phyloP scores from a whole-genome alignment of 257 asterid genomes.

The Solanum habrochaites region DNA sequence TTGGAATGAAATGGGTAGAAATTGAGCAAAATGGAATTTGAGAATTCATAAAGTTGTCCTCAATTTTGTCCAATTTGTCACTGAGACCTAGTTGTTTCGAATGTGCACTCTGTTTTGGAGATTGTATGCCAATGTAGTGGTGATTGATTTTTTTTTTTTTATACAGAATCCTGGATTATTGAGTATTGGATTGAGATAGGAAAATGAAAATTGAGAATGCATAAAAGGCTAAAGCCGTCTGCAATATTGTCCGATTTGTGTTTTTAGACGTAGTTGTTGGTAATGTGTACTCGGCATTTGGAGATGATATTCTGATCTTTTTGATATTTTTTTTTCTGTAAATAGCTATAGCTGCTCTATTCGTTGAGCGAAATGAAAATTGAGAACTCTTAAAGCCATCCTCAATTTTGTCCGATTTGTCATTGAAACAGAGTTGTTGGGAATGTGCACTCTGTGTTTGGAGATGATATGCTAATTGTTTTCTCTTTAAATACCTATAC shows the following conservation, averaged over 20 bases:
- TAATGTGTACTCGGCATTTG: neutral
- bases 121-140: neutral
- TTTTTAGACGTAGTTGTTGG: neutral
- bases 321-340: neutral
- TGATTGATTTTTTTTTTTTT: neutral
- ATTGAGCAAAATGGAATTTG: neutral
- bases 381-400: neutral
- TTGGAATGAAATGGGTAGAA: neutral
- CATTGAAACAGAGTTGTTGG: neutral
- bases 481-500: neutral
- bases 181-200: neutral
- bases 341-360: neutral
- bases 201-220: neutral
- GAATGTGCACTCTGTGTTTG: neutral
- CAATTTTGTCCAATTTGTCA: neutral
- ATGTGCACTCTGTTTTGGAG: neutral
- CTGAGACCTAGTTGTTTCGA: neutral
- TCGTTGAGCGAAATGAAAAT: neutral
- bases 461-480: neutral
- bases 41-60: neutral
- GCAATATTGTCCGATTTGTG: neutral
- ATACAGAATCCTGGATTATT: neutral
- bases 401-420: neutral
- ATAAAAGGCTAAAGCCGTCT: neutral
- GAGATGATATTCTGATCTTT: neutral